Evolutionary conservation across 306 rosid species (phyloP).

Genomic region (Prunus mume): DNA sequence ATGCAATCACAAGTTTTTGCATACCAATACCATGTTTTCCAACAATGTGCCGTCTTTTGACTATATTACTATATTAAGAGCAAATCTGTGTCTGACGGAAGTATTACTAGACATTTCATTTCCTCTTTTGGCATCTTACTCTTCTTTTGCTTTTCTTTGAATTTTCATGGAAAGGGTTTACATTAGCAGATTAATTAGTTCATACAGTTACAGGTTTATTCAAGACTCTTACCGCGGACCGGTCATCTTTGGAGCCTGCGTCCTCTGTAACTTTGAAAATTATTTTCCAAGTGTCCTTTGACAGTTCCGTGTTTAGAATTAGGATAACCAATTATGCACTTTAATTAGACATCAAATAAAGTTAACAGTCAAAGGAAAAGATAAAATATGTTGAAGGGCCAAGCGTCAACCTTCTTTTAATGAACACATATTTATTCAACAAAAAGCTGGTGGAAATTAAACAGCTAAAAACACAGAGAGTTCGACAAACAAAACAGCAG

Average conservation of each 20-base stretch:
- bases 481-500: not conserved
- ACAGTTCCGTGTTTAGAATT: not conserved
- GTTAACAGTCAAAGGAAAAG: no score
- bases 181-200: no score
- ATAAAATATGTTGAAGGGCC: not conserved
- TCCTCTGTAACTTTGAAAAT: not conserved
- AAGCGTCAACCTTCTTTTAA: not conserved
- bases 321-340: no score
- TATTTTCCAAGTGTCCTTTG: not conserved
- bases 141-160: no score
- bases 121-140: not conserved
- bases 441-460: not conserved
- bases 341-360: not conserved
- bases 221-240: not conserved
- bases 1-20: not conserved
- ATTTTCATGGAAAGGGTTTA: no score
- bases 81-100: not conserved
- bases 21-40: no score
- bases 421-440: no score
- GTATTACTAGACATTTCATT: not conserved
- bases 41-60: not conserved
- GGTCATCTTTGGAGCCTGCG: not conserved
- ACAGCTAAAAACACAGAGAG: not conserved
- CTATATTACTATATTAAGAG: not conserved
- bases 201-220: not conserved